Conservation (phyloP, 129 eudicot species). For the Artemisia annua region DNA sequence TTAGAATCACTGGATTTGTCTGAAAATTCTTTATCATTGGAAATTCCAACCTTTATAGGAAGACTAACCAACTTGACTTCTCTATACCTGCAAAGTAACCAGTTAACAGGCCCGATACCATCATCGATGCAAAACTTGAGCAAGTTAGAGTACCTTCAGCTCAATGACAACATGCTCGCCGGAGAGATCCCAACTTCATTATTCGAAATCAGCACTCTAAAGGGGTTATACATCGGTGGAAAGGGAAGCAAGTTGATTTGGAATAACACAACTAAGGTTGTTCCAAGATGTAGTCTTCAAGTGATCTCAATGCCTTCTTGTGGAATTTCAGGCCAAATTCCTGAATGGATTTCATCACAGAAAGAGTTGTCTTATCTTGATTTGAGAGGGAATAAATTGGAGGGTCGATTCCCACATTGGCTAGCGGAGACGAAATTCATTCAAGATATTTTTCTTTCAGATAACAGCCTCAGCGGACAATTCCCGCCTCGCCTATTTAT, state of each 20-base stretch:
- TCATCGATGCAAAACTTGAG: constrained; percentile 28
- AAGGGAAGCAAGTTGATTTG: constrained; percentile 26
- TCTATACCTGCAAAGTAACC: constrained; percentile 41
- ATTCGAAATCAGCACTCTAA: too few relatives aligned
- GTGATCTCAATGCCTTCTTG: too few relatives aligned
- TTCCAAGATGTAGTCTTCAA: constrained; percentile 33
- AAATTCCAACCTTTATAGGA: constrained; percentile 44
- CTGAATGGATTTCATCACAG: too few relatives aligned
- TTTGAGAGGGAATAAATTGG: too few relatives aligned
- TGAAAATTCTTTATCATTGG: constrained; percentile 29
- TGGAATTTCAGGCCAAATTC: too few relatives aligned
- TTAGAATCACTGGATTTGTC: constrained; percentile 25
- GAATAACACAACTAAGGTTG: constrained; percentile 38
- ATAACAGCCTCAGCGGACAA: too few relatives aligned
- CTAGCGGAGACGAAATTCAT: too few relatives aligned
- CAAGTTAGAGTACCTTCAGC: constrained; percentile 29
- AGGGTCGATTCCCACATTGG: too few relatives aligned
- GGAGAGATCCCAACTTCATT: constrained; percentile 27
- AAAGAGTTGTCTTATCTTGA: too few relatives aligned
- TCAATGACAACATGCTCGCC: constrained; percentile 29
- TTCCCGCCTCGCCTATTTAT: too few relatives aligned
- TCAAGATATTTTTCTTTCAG: too few relatives aligned
- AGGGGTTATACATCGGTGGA: constrained; percentile 33
- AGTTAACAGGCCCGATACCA: constrained; percentile 42
- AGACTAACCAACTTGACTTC: constrained; percentile 34